Evolutionary conservation across 495 filamentous ascomycete genomes (phyloP), one percentile per base, ranked within the genome.

Genomic region (Penicillium longicatenatum): DNA sequence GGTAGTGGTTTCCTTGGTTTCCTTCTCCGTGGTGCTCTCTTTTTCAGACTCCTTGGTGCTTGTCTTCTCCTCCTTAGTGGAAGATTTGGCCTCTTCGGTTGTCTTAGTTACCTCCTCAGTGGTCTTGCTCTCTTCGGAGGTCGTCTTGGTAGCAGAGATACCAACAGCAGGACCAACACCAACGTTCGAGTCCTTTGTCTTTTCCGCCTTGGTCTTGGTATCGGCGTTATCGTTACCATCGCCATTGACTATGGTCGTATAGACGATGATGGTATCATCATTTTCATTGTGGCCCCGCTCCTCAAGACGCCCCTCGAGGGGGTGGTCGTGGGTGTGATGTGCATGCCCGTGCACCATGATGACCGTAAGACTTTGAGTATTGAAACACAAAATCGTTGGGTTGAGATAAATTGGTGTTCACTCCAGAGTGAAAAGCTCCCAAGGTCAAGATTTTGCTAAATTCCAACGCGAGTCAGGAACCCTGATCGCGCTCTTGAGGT

Each of bases 311-410:
- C 24, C 57, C 33, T 63, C 57, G n/a, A 57, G 52, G 47, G 51
- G 56, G 58, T 55, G 59, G 49, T 54, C 57, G 49, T 68, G 60
- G 33, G 50, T 58, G 37, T 67, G 62, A 46, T 71, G 67, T 44
- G 55, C 57, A 59, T 70, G 69, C 45, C 69, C 67, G 50, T 71
- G 69, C 54, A 62, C 65, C 57, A 69, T 71, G 39, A 26, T 61
- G 59, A 37, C 48, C 35, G 26, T 30, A 11, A 21, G 4, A 21
- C 4, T 22, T 5, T 22, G 7, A 26, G 19, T 30, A 41, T 17
- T 44, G 39, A 43, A 30, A 52, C 43, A 21, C 29, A 30, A 52
- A 20, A 41, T 20, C 30, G 44, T 12, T 16, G 52, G 24, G 30
- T 51, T 42, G 16, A 45, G 37, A 45, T 41, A 35, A 39, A 58